Conservation (phyloP, 495 filamentous ascomycete species). For the Trichoderma gamsii region DNA sequence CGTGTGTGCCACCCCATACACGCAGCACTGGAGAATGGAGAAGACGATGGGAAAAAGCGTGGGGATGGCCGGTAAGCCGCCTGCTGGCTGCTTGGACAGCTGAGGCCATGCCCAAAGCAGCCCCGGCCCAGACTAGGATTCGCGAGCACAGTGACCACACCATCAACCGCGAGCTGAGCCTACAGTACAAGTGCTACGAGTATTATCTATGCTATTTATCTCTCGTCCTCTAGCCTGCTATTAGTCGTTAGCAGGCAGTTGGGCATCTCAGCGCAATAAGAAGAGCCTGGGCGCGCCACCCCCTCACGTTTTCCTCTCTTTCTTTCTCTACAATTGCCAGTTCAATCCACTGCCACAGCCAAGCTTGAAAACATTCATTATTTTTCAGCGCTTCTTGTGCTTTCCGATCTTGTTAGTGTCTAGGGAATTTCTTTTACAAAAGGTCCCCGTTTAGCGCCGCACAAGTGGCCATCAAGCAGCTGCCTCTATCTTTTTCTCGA, state of each 20-base stretch:
- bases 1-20: too few species aligned
- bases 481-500: not conserved
- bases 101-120: conserved; percentile 8
- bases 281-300: conserved; percentile 11
- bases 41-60: not conserved
- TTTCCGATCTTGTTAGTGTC: not conserved
- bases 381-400: not conserved
- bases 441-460: too few species aligned
- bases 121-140: not conserved
- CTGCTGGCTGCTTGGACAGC: not conserved
- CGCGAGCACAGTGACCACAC: conserved; percentile 6
- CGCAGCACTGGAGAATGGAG: not conserved
- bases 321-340: not conserved
- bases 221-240: conserved; percentile 8
- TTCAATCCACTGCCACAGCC: not conserved
- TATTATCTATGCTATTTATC: conserved; percentile 4
- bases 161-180: conserved; percentile 9
- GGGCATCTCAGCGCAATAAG: conserved; percentile 3
- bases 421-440: too few species aligned
- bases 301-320: not conserved
- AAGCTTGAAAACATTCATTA: not conserved
- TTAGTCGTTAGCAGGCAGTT: conserved; percentile 4
- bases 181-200: not conserved
- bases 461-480: too few species aligned
- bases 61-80: conserved; percentile 8